A percentile compares a stretch with the other conserved stretches of the same genome.
Conservation (phyloP, 768 basidiomycete species). For the Albatrellus ellisii region DNA sequence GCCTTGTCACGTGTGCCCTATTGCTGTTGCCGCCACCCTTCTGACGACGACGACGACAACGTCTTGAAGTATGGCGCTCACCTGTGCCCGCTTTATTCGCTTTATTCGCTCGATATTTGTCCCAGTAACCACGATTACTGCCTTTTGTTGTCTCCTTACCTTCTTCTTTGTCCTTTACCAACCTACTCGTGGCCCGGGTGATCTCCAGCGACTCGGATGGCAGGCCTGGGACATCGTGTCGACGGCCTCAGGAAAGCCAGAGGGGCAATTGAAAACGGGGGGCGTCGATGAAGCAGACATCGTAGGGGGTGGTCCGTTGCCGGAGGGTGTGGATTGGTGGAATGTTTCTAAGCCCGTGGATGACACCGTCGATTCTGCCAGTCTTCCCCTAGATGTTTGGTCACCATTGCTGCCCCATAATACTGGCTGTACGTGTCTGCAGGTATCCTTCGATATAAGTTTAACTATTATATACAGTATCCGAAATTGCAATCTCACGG, state of each 20-base stretch:
- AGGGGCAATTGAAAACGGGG: slow-evolving; percentile 14
- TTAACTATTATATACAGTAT: slow-evolving; percentile 32
- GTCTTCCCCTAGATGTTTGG: slow-evolving; percentile 73
- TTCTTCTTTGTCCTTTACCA: slow-evolving; percentile 76
- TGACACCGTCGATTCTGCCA: slow-evolving; percentile 40
- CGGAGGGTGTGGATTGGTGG: slow-evolving; percentile 52
- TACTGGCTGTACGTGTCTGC: slow-evolving; percentile 48
- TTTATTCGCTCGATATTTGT: slow-evolving; percentile 39
- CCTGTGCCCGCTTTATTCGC: slow-evolving; percentile 29
- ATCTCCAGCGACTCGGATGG: slow-evolving; percentile 70
- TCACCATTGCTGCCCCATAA: slow-evolving; percentile 61
- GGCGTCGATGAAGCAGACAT: slow-evolving; percentile 4
- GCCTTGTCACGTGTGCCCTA: too few relatives aligned
- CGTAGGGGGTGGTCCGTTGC: background rate
- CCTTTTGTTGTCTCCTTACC: slow-evolving; percentile 60
- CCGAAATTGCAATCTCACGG: slow-evolving; percentile 60
- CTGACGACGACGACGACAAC: too few relatives aligned
- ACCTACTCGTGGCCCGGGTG: slow-evolving; percentile 59
- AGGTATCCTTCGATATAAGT: background rate
- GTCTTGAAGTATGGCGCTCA: slow-evolving; percentile 21
- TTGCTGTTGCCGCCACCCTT: too few relatives aligned
- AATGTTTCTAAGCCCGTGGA: slow-evolving; percentile 32
- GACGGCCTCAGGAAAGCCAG: slow-evolving; percentile 13
- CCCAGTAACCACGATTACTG: slow-evolving; percentile 46
- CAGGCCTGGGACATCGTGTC: slow-evolving; percentile 71